phyloP scores from a whole-genome alignment of 2,329 filamentous ascomycete species.

The Trichoderma cornu-damae region DNA sequence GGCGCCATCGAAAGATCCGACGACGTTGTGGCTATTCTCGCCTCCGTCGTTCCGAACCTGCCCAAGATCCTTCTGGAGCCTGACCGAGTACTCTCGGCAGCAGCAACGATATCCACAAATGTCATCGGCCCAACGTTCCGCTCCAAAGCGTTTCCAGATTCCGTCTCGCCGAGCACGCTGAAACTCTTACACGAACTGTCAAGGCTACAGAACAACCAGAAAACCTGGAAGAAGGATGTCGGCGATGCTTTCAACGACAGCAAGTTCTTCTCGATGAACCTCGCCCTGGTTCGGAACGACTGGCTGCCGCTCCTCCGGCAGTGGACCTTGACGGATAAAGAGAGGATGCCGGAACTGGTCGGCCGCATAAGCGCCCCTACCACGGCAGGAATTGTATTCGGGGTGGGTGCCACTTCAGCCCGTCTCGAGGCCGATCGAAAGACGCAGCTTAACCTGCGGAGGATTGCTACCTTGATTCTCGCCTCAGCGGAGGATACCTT shows the following conservation, averaged over 20 bases:
- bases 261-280: constrained; percentile 71
- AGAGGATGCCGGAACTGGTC: constrained; percentile 76
- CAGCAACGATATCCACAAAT: constrained; percentile 74
- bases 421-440: constrained; percentile 91
- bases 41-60: constrained; percentile 71
- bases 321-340: constrained; percentile 82
- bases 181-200: constrained; percentile 71
- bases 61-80: constrained; percentile 78
- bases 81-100: constrained; percentile 75
- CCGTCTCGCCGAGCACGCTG: constrained; percentile 66
- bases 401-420: constrained; percentile 92
- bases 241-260: constrained; percentile 86
- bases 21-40: constrained; percentile 75
- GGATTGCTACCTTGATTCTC: constrained; percentile 73
- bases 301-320: constrained; percentile 84
- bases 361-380: constrained; percentile 75
- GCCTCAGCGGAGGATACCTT: constrained; percentile 75
- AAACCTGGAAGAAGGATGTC: constrained; percentile 89
- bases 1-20: constrained; percentile 51
- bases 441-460: constrained; percentile 82
- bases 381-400: constrained; percentile 94
- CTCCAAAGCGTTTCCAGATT: constrained; percentile 81
- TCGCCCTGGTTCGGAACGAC: constrained; percentile 60
- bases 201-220: constrained; percentile 72
- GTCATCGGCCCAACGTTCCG: constrained; percentile 77